phyloP scores from a whole-genome alignment of 1,139 yeast species.

The Geotrichum aggregatum region DNA sequence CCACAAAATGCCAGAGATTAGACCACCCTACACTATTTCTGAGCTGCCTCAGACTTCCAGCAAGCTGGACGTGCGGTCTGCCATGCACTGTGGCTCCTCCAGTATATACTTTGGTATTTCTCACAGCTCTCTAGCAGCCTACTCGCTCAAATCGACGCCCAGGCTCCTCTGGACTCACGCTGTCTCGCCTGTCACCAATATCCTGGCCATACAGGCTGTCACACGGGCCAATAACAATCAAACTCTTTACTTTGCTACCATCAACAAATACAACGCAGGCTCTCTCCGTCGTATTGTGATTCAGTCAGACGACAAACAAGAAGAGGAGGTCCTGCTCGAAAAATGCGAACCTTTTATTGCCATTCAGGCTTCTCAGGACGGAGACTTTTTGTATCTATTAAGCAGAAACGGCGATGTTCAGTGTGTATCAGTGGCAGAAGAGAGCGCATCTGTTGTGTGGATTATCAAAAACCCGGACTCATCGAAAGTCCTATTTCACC shows the following conservation, averaged over 20 bases:
- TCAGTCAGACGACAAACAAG: conserved; percentile 20
- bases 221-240: conserved; percentile 19
- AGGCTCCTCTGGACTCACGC: conserved; percentile 70
- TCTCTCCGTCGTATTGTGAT: conserved; percentile 16
- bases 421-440: conserved; percentile 21
- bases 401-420: conserved; percentile 25
- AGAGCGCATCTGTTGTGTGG: conserved; percentile 23
- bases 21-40: conserved; percentile 36
- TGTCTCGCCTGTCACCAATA: conserved; percentile 56
- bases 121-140: conserved; percentile 69
- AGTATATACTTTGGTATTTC: conserved; percentile 58
- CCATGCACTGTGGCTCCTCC: conserved; percentile 22
- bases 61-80: conserved; percentile 20
- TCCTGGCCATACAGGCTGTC: conserved; percentile 36
- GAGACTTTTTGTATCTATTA: conserved; percentile 23
- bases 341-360: conserved; percentile 22
- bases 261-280: conserved; percentile 17
- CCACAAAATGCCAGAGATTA: conserved; percentile 35
- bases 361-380: conserved; percentile 22
- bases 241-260: conserved; percentile 17
- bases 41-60: conserved; percentile 32
- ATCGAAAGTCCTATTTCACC: conserved; percentile 23
- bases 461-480: conserved; percentile 23
- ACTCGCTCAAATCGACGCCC: conserved; percentile 75
- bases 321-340: conserved; percentile 18